Base-by-base conservation (phyloP, 805 yeast genomes). In the Torulaspora microellipsoides region DNA sequence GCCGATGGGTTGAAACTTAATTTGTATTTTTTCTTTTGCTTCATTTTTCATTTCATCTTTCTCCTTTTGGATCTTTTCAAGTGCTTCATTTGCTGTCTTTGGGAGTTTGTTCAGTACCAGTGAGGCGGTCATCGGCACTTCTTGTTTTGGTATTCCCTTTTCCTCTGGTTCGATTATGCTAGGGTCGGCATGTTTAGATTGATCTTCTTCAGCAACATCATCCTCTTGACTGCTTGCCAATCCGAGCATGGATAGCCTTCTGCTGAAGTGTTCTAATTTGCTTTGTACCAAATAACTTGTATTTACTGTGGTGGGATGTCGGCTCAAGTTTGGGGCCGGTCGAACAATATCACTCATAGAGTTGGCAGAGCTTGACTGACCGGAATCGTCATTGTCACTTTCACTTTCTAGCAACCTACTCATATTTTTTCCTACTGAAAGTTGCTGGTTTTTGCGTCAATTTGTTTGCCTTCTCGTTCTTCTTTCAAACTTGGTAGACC, bases 1-100 rank as follows among this genome's bases (percentile, higher is more conserved):
- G 1, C 67, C 67, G 27, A 63, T 63, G 6, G 66, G 58, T 30
- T 59, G 62, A 38, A 63, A 60, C 37, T 50, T 58, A 8, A 62
- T 54, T 27, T 52, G 56, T 3, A 62, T 37, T 41, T 59, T 59
- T 8, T 8, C 27, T 36, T 37, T 34, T 27, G 27, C 20, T 20
- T 38, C 33, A 9, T 8, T 30, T 13, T 15, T 35, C 9, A 30
- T 36, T 33, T 38, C 13, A 10, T 31, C 14, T 17, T 23, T 14
- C 10, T 42, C 42, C 33, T 38, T 29, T 23, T 38, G 34, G 27
- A 45, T 27, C 34, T 42, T 34, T 27, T 51, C 40, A 1, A 49
- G 27, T 11, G 46, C 50, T 25, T 47, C 39, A 28, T 45, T 43
- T 23, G 52, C 51, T 12, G 47, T 42, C 11, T 36, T 40, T 4